Percentiles rank a stretch among this genome's conserved stretches.
Conservation (phyloP, 2,329 filamentous ascomycete species). For the Colletotrichum sp. region DNA sequence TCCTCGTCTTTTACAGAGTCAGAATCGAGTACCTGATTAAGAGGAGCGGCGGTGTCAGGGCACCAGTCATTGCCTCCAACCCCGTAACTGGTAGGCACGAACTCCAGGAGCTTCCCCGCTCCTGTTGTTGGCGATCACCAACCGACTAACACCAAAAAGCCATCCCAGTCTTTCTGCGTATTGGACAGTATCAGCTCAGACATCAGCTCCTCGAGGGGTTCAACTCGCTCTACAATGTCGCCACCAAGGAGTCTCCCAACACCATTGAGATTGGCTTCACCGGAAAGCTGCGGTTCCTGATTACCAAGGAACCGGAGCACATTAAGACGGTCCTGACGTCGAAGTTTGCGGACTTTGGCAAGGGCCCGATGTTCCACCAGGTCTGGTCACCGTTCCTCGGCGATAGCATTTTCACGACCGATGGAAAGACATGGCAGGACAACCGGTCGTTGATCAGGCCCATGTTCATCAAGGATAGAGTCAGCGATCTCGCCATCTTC, state of each 20-base stretch:
- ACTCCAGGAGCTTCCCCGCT: background rate
- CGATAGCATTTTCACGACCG: slow-evolving; percentile 60
- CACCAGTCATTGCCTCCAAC: slow-evolving; percentile 19
- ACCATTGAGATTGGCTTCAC: slow-evolving; percentile 40
- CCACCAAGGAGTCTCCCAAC: slow-evolving; percentile 36
- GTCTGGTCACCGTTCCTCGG: slow-evolving; percentile 54
- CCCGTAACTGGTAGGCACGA: slow-evolving; percentile 16
- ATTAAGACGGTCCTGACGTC: slow-evolving; percentile 47
- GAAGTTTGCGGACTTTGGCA: slow-evolving; percentile 60
- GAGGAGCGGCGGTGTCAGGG: slow-evolving; percentile 16
- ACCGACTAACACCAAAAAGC: background rate
- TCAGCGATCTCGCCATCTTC: slow-evolving; percentile 59
- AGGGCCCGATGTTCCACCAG: slow-evolving; percentile 47
- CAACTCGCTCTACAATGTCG: slow-evolving; percentile 29
- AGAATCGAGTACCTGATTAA: slow-evolving; percentile 1
- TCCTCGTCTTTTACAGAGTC: slow-evolving; percentile 5
- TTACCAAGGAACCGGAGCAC: slow-evolving; percentile 60
- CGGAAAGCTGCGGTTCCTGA: slow-evolving; percentile 40
- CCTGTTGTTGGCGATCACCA: background rate
- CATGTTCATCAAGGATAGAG: slow-evolving; percentile 53
- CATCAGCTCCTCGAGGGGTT: slow-evolving; percentile 36
- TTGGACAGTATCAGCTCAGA: slow-evolving; percentile 13
- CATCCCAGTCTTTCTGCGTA: slow-evolving; percentile 12
- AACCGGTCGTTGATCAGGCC: slow-evolving; percentile 58
- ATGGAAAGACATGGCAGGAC: slow-evolving; percentile 58